Conservation (phyloP, 345 rosid species). For the Moringa oleifera region DNA sequence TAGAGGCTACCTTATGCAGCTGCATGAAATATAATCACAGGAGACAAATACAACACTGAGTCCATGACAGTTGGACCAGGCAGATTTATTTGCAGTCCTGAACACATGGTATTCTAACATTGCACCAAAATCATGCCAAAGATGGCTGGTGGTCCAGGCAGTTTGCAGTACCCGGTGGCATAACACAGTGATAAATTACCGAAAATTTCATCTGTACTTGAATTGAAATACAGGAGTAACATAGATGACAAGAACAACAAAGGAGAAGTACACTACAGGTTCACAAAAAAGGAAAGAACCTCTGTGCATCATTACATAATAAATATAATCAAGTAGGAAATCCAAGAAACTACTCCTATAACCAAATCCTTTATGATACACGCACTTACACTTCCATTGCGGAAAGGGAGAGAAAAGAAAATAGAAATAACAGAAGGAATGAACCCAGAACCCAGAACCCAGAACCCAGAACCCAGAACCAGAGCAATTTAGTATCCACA, state of each 20-base stretch:
- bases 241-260: not conserved
- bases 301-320: conserved; percentile 28
- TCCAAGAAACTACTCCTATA: conserved; percentile 26
- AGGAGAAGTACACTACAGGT: not conserved
- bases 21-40: too few species aligned
- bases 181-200: too few species aligned
- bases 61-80: too few species aligned
- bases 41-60: too few species aligned
- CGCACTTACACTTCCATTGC: conserved; percentile 22
- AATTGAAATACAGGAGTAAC: too few species aligned
- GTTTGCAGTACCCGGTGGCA: too few species aligned
- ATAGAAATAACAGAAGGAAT: conserved; percentile 5
- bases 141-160: too few species aligned
- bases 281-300: not conserved
- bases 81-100: too few species aligned
- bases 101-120: too few species aligned
- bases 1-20: too few species aligned
- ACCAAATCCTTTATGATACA: conserved; percentile 39
- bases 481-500: conserved; percentile 15
- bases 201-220: too few species aligned
- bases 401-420: not conserved
- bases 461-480: conserved; percentile 10
- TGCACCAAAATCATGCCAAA: too few species aligned
- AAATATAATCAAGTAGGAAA: conserved; percentile 16
- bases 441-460: conserved; percentile 8